Base-by-base conservation (phyloP, 2,329 filamentous ascomycete species). In the Gremmenia infestans region DNA sequence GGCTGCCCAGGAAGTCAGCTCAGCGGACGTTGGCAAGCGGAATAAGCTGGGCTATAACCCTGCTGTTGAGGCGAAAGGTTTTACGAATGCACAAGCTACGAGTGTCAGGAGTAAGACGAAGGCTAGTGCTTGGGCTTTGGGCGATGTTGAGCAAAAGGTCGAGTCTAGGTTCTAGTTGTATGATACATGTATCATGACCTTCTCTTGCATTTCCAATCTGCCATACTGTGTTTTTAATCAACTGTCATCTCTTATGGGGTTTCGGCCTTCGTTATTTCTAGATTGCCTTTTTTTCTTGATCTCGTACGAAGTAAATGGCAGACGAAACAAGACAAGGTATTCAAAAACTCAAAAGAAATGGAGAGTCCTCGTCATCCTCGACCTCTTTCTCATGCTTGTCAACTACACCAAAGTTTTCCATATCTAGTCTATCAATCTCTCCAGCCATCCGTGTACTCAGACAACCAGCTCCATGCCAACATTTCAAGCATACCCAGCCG, bases 11-110 rank as follows among this genome's bases (percentile, higher is more conserved):
- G 80, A 78, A 11, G 71, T 95, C 4, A 78, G 82, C 19, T 83
- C 81, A 52, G 81, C 78, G 4, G 79, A 81, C 48, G 81, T 96
- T 8, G 89, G 79, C 1, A 82, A 79, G 76, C 71, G 73, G 58
- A 91, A 81, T 53, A 81, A 82, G 49, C 74, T 96, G 19, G 92
- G 91, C 0, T 97, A 97, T 68, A 97, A 97, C 71, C 93, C 93
- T 19, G 93, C 93, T 3, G 86, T 91, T 5, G 86, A 89, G 73
- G 93, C 93, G 14, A 91, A 87, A 77, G 92, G 91, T 1, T 95
- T 96, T 72, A 96, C 91, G 0, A 81, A 81, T 59, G 83, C 79
- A 62, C 91, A 97, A 76, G 87, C 86, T 58, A 75, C 74, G 42
- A 81, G 83, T 22, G 82, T 91, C 64, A 86, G 88, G 68, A 91